phyloP scores from a whole-genome alignment of 176 grass and related monocot genomes.

The Triticum dicoccoides region DNA sequence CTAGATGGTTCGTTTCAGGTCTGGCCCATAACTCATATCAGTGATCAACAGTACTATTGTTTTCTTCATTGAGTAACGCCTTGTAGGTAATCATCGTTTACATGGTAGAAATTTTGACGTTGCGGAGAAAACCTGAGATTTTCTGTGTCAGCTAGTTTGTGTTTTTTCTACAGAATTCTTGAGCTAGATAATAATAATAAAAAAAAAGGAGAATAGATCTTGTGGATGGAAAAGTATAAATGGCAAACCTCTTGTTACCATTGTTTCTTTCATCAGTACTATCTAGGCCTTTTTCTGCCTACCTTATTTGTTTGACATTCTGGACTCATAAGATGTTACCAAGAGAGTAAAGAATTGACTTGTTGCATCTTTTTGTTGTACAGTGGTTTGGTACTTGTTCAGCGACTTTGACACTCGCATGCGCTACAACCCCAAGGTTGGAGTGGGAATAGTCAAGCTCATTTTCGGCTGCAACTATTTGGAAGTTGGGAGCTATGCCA shows the following conservation, averaged over 20 bases:
- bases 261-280: conserved; percentile 26
- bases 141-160: neutral
- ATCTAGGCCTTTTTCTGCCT: conserved; percentile 20
- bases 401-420: too few relatives aligned
- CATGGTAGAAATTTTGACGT: neutral
- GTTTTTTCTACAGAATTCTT: neutral
- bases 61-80: neutral
- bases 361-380: too few relatives aligned
- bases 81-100: neutral
- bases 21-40: too few relatives aligned
- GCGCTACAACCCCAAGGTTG: too few relatives aligned
- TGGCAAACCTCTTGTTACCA: conserved; percentile 54
- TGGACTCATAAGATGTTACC: conserved; percentile 3
- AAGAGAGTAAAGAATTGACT: too few relatives aligned
- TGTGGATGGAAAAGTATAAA: conserved; percentile 13
- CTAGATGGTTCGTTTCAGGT: too few relatives aligned
- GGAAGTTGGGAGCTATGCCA: too few relatives aligned
- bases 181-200: neutral
- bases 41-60: too few relatives aligned
- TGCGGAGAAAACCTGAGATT: neutral
- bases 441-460: too few relatives aligned
- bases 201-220: neutral
- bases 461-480: too few relatives aligned
- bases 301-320: conserved; percentile 45
- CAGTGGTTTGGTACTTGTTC: too few relatives aligned